These are phyloP conservation scores for Phascolomyces articulosus DNA, from an alignment of 371 early-diverging fungal genomes.

Conservation along the genomic window DNA sequence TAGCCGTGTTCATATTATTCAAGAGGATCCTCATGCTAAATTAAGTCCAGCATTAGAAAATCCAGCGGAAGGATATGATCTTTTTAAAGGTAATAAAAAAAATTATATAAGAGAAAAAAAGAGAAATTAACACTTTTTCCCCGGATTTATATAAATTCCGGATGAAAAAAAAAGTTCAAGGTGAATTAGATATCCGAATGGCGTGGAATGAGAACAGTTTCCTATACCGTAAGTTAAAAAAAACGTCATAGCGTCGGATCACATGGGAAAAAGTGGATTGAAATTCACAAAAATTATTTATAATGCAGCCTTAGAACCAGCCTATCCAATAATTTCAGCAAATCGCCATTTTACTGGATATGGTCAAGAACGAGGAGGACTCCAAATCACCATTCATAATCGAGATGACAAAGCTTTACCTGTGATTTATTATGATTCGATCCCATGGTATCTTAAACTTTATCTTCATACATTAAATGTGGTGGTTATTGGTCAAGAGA, in stretches of 20 bases:
- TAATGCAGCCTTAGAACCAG: conserved; percentile 30
- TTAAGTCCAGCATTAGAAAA: conserved; percentile 7
- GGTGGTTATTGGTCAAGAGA: conserved; percentile 19
- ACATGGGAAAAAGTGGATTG: neutral
- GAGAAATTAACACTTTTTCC: neutral
- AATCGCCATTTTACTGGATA: conserved; percentile 81
- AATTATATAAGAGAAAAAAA: neutral
- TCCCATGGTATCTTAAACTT: conserved; percentile 92
- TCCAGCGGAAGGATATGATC: neutral
- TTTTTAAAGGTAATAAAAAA: neutral
- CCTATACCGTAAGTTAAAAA: conserved; percentile 39
- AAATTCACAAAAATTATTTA: neutral
- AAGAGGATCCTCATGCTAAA: conserved; percentile 18
- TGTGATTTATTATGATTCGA: conserved; percentile 72
- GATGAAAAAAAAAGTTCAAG: conserved; percentile 4
- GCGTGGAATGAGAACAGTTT: conserved; percentile 44
- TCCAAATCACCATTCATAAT: conserved; percentile 76
- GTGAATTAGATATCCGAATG: conserved; percentile 40
- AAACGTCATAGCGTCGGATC: neutral
- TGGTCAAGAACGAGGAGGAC: conserved; percentile 87
- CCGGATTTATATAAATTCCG: neutral
- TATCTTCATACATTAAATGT: conserved; percentile 86
- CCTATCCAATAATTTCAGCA: conserved; percentile 60
- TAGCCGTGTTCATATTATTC: conserved; percentile 54
- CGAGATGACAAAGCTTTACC: conserved; percentile 44